These are phyloP conservation scores for Cryptococcus sp. DNA, from an alignment of 1,284 basidiomycete species.

Conservation along the genomic window DNA sequence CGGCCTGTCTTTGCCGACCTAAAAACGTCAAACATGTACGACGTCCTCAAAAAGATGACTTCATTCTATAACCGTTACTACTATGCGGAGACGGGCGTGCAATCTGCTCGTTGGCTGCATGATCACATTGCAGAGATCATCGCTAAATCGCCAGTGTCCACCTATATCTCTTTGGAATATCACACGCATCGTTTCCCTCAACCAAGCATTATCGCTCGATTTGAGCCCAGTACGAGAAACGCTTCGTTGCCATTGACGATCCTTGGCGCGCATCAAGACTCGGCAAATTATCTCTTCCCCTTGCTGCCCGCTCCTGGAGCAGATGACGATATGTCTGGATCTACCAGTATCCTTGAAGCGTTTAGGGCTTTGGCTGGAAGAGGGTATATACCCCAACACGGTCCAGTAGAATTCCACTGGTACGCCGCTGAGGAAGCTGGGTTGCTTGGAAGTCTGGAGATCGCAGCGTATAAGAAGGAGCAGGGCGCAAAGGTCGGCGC, in stretches of 20 bases:
- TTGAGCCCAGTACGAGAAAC: conserved; percentile 25
- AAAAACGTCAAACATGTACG: conserved; percentile 19
- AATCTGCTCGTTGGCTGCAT: conserved; percentile 27
- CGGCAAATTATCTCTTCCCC: conserved; percentile 39
- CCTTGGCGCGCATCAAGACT: conserved; percentile 53
- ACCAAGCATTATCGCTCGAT: conserved; percentile 48
- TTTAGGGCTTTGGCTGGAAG: conserved; percentile 44
- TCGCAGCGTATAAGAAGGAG: conserved; percentile 31
- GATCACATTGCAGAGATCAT: conserved; percentile 28
- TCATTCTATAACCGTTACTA: conserved; percentile 29
- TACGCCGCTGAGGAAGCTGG: conserved; percentile 54
- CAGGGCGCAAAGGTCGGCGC: conserved; percentile 24
- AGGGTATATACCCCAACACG: conserved; percentile 30
- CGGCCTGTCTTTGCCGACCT: conserved; percentile 21
- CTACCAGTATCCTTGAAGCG: conserved; percentile 51
- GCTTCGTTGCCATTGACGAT: conserved; percentile 37
- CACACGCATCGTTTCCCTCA: conserved; percentile 51
- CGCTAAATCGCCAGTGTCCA: conserved; percentile 20
- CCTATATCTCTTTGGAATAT: conserved; percentile 27
- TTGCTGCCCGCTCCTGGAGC: conserved; percentile 40
- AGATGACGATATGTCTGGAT: conserved; percentile 53
- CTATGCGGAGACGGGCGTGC: conserved; percentile 15
- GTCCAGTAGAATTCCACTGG: conserved; percentile 53
- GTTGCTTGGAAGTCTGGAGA: conserved; percentile 48
- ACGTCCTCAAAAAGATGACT: conserved; percentile 22